A percentile compares a stretch with the other conserved stretches of the same genome.
Conservation (phyloP, 495 filamentous ascomycete genomes). For the Penicillium canescens region DNA sequence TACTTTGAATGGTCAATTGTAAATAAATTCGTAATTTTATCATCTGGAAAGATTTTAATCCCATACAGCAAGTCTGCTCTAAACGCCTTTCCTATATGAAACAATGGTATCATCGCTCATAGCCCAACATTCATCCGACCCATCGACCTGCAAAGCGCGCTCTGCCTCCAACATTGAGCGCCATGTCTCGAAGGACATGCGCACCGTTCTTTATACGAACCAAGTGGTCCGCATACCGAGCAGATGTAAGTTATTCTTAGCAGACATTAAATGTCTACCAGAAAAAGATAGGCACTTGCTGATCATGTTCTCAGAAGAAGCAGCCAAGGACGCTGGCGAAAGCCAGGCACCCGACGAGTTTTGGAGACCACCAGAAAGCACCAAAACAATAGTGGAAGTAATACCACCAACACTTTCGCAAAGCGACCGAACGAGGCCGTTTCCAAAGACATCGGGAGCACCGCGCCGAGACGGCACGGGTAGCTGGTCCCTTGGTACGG, state of each 20-base stretch:
- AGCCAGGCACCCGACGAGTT: conserved; percentile 1
- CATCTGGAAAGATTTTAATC: no score
- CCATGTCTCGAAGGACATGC: no score
- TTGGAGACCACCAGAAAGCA: conserved; percentile 5
- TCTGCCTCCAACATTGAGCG: no score
- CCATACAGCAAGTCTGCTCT: no score
- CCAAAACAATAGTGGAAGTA: conserved; percentile 8
- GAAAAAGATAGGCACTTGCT: conserved; percentile 11
- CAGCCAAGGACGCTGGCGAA: conserved; percentile 1
- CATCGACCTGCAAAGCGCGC: no score
- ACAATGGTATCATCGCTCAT: no score
- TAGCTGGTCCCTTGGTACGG: background rate
- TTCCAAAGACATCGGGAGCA: background rate
- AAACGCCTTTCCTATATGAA: no score
- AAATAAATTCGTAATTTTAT: no score
- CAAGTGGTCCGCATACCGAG: background rate
- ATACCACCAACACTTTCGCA: conserved; percentile 1
- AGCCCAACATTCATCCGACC: no score
- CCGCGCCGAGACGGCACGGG: background rate
- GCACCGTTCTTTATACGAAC: background rate
- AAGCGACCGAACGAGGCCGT: background rate
- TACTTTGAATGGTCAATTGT: no score
- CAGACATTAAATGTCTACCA: conserved; percentile 15
- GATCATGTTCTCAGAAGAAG: conserved; percentile 3
- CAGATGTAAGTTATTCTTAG: conserved; percentile 6